These are phyloP conservation scores for Pelomyxa schiedti DNA, from an alignment of 78 protist species.

Conservation along the genomic window DNA sequence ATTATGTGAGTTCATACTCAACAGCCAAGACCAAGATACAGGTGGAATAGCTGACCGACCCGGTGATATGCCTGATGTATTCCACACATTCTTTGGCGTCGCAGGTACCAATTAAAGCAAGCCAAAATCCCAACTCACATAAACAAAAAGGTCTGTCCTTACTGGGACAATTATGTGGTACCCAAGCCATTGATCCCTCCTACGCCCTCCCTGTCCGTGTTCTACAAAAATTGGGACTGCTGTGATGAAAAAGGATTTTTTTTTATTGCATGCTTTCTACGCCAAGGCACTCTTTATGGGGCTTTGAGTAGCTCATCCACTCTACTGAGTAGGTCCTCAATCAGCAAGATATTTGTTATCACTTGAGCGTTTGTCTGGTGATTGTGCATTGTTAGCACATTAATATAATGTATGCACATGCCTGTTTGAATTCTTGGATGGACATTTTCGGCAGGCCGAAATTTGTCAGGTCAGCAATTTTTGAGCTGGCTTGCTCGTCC, in stretches of 20 bases:
- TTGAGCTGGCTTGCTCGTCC: too few relatives aligned
- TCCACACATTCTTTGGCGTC: conserved; percentile 97
- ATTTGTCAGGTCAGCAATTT: too few relatives aligned
- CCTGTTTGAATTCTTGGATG: too few relatives aligned
- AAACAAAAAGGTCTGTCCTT: background rate
- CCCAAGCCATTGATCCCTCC: conserved; percentile 41
- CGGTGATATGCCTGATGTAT: conserved; percentile 92
- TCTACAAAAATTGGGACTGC: conserved; percentile 7
- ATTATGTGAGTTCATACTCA: conserved; percentile 66
- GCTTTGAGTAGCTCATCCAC: background rate
- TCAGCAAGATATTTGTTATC: too few relatives aligned
- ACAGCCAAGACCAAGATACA: conserved; percentile 88
- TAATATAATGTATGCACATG: too few relatives aligned
- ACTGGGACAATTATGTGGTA: conserved; percentile 32
- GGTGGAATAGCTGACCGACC: conserved; percentile 98
- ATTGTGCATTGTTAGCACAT: too few relatives aligned
- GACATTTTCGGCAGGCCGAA: too few relatives aligned
- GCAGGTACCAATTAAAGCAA: conserved; percentile 75
- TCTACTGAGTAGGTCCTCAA: background rate
- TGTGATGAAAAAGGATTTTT: background rate
- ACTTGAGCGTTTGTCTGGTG: too few relatives aligned
- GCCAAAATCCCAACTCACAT: background rate
- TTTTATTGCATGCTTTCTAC: background rate
- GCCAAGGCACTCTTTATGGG: background rate
- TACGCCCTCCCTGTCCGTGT: conserved; percentile 32